A percentile compares a stretch with the other conserved stretches of the same genome.
These are phyloP conservation scores for Aspergillus fructus DNA, from an alignment of 2,329 filamentous ascomycete species.

Conservation along the genomic window DNA sequence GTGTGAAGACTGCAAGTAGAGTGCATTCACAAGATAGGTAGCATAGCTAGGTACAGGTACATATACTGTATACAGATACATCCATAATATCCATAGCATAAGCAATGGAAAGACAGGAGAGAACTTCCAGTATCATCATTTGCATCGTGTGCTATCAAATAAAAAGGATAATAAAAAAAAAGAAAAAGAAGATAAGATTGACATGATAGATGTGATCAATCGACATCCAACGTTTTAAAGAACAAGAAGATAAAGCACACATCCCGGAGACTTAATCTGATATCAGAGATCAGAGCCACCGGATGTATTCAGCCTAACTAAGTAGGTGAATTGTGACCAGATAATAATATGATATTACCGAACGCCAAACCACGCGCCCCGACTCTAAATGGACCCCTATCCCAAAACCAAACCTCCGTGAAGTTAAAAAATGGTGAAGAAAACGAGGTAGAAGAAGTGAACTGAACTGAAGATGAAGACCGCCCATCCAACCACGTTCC, in stretches of 20 bases:
- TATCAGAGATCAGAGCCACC: background rate
- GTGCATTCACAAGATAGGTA: background rate
- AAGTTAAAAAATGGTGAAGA: background rate
- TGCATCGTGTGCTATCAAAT: slow-evolving; percentile 11
- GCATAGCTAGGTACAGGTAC: background rate
- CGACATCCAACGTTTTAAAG: slow-evolving; percentile 7
- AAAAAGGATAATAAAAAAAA: background rate
- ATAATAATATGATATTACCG: background rate
- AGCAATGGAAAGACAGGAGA: slow-evolving; percentile 3
- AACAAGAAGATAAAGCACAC: background rate
- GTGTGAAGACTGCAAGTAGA: slow-evolving; percentile 20
- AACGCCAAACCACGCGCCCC: slow-evolving; percentile 6
- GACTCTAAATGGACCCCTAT: slow-evolving; percentile 10
- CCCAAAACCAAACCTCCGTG: slow-evolving; percentile 2
- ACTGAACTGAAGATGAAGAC: background rate
- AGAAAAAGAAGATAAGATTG: background rate
- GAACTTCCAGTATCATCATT: slow-evolving; percentile 7
- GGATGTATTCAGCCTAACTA: background rate
- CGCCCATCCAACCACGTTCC: slow-evolving; percentile 2
- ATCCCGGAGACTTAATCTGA: background rate
- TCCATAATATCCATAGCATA: background rate
- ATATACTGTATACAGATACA: background rate
- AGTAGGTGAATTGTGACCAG: background rate
- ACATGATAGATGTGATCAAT: slow-evolving; percentile 1
- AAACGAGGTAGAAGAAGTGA: background rate